Evolutionary conservation across 352 stramenopile genomes (phyloP), one percentile per base, ranked within the genome.

Genomic region (Thalassiosira mediterranea): DNA sequence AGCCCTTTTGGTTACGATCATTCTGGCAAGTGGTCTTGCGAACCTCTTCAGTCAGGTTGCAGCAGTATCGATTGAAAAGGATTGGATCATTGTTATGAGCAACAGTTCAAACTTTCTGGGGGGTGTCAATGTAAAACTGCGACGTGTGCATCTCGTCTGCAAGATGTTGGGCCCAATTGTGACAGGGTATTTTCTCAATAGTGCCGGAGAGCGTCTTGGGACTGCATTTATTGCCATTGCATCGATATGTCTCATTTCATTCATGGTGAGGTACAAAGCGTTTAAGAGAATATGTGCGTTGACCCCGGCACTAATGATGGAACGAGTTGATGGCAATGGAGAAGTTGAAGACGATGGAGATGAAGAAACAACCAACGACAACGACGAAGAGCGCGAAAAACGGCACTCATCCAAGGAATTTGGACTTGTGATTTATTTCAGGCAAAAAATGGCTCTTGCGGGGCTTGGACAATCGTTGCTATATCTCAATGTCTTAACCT

Each of bases 71-170:
- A 61, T 61, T 19, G 26, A 61, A 46, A 61, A 46, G 2, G 52
- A 61, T 29, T 61, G 52, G 52, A 34, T 61, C 23, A 34, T 61
- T 11, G 52, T 61, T 0, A 61, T 61, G 8, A 61, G 26, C 15
- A 31, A n/a, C 29, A 25, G 25, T 26, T 11, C 26, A 23, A 40
- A 61, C 7, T 26, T 29, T 40, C 28, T 61, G n/a, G 26, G 25
- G 29, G 23, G 15, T 8, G 26, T 61, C 15, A 61, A 61, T 17
- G 52, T 46, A 3, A 44, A 46, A 34, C 29, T 61, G 17, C 26
- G 29, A 11, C 52, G 52, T 42, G 28, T 61, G 25, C 23, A 61
- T 19, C 21, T 61, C 4, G 28, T 61, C n/a, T 37, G 11, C 8
- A 61, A 19, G 29, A 61, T 61, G 52, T 28, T 46, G 13, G 52